Percentiles rank a stretch among this genome's conserved stretches.
Evolutionary conservation across 2,329 filamentous ascomycete genomes (phyloP).

Genomic region (Geosmithia morbida): DNA sequence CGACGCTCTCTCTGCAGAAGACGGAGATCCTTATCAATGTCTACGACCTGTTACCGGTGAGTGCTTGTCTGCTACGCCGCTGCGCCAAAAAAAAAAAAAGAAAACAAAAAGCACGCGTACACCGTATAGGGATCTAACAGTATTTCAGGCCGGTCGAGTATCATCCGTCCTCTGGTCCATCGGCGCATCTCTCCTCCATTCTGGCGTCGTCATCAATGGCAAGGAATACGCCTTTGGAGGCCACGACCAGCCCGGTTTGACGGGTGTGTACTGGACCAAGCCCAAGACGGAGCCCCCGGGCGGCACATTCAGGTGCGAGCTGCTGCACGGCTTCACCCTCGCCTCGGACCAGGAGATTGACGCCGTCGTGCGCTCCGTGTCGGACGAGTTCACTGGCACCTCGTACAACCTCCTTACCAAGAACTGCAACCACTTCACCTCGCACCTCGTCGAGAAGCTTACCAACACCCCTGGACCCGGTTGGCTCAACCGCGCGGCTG

Average conservation of each 20-base stretch:
- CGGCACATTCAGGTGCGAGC: constrained; percentile 59
- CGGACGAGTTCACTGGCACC: constrained; percentile 58
- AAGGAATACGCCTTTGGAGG: constrained; percentile 78
- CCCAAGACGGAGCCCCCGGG: constrained; percentile 61
- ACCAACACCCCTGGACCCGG: constrained; percentile 54
- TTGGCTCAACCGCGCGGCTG: constrained; percentile 77
- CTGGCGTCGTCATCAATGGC: constrained; percentile 67
- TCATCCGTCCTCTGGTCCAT: constrained; percentile 67
- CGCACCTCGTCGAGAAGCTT: constrained; percentile 57
- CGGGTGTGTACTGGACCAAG: constrained; percentile 73
- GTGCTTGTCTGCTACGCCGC: constrained; percentile 6
- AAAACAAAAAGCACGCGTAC: no score
- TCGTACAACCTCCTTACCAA: constrained; percentile 69
- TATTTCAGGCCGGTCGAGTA: constrained; percentile 49
- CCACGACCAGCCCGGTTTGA: constrained; percentile 54
- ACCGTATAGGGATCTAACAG: no score
- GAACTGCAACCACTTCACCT: constrained; percentile 86
- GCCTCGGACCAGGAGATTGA: constrained; percentile 56
- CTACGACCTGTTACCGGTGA: constrained; percentile 61
- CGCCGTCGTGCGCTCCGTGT: constrained; percentile 50
- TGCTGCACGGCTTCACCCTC: constrained; percentile 69
- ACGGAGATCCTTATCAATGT: constrained; percentile 65
- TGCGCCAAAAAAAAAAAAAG: no score
- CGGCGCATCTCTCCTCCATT: constrained; percentile 66
- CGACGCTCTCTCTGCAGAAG: constrained; percentile 54